Conservation (phyloP, 306 rosid species). For the Rosa persica region DNA sequence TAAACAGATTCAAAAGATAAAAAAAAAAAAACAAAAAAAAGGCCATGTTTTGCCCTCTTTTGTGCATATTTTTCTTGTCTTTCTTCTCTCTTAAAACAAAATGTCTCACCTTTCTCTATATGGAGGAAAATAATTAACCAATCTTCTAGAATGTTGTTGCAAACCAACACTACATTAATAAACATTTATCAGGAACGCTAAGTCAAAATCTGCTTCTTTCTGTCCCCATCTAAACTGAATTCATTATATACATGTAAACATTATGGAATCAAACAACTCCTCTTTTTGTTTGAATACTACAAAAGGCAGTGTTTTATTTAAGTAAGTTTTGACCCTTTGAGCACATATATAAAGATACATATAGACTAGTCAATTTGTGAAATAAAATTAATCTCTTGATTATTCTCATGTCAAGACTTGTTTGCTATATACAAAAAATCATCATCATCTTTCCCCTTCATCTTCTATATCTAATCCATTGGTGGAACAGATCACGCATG, state of each 20-base stretch:
- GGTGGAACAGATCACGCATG: constrained; percentile 19
- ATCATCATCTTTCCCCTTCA: constrained; percentile 16
- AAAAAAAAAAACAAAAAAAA: neutral
- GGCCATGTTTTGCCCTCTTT: neutral
- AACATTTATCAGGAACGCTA: neutral
- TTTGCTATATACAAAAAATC: neutral
- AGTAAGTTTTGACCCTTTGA: constrained; percentile 25
- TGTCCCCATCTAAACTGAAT: constrained; percentile 13
- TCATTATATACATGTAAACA: neutral
- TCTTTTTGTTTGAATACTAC: neutral
- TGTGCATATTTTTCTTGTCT: neutral
- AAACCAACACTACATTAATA: neutral
- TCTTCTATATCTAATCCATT: constrained; percentile 18
- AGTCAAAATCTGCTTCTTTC: constrained; percentile 12
- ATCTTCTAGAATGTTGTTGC: constrained; percentile 1
- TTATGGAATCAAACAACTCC: constrained; percentile 18
- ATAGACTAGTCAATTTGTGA: constrained; percentile 21
- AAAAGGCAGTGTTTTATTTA: constrained; percentile 7
- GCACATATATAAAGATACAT: neutral
- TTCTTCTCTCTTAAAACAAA: neutral
- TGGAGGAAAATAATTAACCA: neutral
- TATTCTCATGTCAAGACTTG: constrained; percentile 19
- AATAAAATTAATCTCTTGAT: neutral
- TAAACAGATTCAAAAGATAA: neutral
- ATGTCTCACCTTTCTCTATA: neutral